Conservation (phyloP, 2,329 filamentous ascomycete species). For the Thermochaetoides dissita region DNA sequence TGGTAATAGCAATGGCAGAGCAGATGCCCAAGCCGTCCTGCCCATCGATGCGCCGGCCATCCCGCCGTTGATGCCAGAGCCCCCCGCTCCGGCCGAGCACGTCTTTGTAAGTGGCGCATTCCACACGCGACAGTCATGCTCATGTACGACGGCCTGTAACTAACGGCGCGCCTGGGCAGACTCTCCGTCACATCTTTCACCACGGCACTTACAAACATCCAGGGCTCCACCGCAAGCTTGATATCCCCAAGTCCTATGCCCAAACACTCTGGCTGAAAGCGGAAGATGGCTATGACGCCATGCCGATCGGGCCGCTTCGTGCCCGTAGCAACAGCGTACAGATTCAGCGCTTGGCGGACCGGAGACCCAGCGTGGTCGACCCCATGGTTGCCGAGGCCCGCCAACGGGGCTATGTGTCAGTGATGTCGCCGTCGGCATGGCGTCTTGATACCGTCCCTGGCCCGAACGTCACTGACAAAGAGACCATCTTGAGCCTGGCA, state of each 20-base stretch:
- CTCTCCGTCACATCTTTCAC: slow-evolving; percentile 80
- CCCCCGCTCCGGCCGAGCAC: slow-evolving; percentile 38
- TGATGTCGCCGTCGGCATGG: slow-evolving; percentile 65
- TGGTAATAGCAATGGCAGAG: slow-evolving; percentile 9
- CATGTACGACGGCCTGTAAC: neutral
- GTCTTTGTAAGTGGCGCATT: slow-evolving; percentile 31
- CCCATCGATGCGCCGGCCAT: slow-evolving; percentile 30
- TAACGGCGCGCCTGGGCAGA: slow-evolving; percentile 23
- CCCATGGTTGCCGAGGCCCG: slow-evolving; percentile 62
- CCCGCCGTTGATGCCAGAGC: slow-evolving; percentile 26
- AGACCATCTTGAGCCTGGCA: slow-evolving; percentile 70
- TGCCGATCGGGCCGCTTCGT: slow-evolving; percentile 38
- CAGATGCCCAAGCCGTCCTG: slow-evolving; percentile 29
- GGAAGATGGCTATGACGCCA: slow-evolving; percentile 40
- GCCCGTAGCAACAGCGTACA: slow-evolving; percentile 50
- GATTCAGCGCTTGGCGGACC: slow-evolving; percentile 72
- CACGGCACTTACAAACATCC: slow-evolving; percentile 75
- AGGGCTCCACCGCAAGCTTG: slow-evolving; percentile 59
- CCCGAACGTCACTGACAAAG: slow-evolving; percentile 74
- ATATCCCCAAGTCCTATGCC: slow-evolving; percentile 47
- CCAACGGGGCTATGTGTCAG: slow-evolving; percentile 50
- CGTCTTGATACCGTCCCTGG: slow-evolving; percentile 62
- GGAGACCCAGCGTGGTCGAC: slow-evolving; percentile 63
- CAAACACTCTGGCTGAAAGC: slow-evolving; percentile 44
- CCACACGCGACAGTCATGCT: neutral